Base-by-base conservation (phyloP, 2,329 filamentous ascomycete genomes). In the Capronia epimyces region DNA sequence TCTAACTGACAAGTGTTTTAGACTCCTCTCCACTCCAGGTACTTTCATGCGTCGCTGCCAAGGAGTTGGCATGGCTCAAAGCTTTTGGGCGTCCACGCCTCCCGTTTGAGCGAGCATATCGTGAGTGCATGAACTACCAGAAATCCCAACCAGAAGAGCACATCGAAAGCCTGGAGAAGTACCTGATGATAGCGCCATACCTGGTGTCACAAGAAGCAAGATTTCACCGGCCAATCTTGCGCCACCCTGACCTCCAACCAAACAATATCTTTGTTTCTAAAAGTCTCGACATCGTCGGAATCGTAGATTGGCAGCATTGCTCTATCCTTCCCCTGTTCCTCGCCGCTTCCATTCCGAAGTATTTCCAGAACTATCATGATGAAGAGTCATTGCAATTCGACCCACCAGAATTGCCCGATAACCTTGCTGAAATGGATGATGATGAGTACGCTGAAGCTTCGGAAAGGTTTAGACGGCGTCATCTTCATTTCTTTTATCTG, bases 291-390 rank as follows among this genome's bases (percentile, higher is more conserved):
- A 66, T 73, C 18, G 60, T 59, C 22, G 53, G 66, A 24, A 52
- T 73, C 1, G 70, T 73, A 29, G 69, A 74, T 52, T 73, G 69
- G 70, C 69, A 73, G 56, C 63, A 72, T 55, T 60, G 60, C 32
- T 39, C 62, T 2, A 57, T 65, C 21, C 64, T 71, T n/a, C 70
- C 69, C 3, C 64, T 66, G 8, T 66, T 69, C 43, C 60, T 71
- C 4, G 60, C 63, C 10, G 62, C 66, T 29, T 66, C 67, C 2
- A 69, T 75, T 41, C 71, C 70, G 20, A 60, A 61, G 5, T 56
- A 56, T 22, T 68, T 74, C 52, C 64, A 71, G 53, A 72, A 73
- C 49, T 71, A 69, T 47, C 52, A 47, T 13, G 60, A 65, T 43
- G 53, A 57, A 21, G 50, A 48, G 2, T 65, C 60, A 12, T 49